A percentile compares a stretch with the other conserved stretches of the same genome.
Evolutionary conservation across 2,329 filamentous ascomycete genomes (phyloP).

Genomic region (Diaporthe velutina): DNA sequence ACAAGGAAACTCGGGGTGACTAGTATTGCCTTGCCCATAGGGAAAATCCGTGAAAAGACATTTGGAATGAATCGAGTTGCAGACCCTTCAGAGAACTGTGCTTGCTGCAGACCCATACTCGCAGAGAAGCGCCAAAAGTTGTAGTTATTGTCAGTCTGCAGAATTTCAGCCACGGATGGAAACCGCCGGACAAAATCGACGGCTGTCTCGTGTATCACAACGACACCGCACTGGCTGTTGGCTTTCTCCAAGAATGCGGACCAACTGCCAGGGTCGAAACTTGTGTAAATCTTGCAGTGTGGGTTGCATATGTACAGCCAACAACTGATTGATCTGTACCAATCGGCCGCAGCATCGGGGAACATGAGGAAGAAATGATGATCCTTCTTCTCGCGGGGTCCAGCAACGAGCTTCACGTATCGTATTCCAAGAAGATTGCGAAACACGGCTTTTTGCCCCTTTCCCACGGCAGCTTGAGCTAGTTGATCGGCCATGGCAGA

Average conservation of each 20-base stretch:
- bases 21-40: constrained; percentile 58
- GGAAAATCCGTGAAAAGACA: constrained; percentile 54
- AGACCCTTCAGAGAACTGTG: constrained; percentile 47
- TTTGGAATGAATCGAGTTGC: neutral
- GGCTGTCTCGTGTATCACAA: constrained; percentile 62
- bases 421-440: constrained; percentile 29
- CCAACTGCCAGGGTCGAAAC: constrained; percentile 61
- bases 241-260: constrained; percentile 52
- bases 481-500: neutral
- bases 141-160: constrained; percentile 47
- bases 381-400: constrained; percentile 11
- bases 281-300: constrained; percentile 57
- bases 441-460: constrained; percentile 20
- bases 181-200: constrained; percentile 55
- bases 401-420: constrained; percentile 30
- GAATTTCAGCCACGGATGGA: constrained; percentile 51
- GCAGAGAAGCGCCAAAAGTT: constrained; percentile 58
- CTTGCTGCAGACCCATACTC: constrained; percentile 45
- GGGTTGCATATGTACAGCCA: constrained; percentile 59
- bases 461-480: neutral
- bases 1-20: constrained; percentile 64
- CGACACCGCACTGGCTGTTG: constrained; percentile 45
- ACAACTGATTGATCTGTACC: constrained; percentile 53
- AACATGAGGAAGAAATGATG: constrained; percentile 64
- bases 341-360: constrained; percentile 52